A percentile compares a stretch with the other conserved stretches of the same genome.
These are phyloP conservation scores for Tylopilus intermedius DNA, from an alignment of 768 basidiomycete species.

Conservation along the genomic window DNA sequence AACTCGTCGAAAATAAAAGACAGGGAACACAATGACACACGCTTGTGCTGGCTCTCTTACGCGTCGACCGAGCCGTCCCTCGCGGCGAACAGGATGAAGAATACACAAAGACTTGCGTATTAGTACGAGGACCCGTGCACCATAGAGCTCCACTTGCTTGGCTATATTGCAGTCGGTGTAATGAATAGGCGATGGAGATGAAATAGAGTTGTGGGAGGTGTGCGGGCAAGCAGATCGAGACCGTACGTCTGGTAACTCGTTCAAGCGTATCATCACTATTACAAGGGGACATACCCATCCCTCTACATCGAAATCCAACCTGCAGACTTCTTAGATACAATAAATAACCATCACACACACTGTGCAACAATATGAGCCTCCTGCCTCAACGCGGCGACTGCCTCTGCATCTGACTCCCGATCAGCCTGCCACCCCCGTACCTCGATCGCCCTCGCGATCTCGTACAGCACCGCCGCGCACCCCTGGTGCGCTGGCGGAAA, in stretches of 20 bases:
- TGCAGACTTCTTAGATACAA: slow-evolving; percentile 2
- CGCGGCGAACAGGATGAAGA: too few species aligned
- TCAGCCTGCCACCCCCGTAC: slow-evolving; percentile 64
- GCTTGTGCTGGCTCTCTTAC: too few species aligned
- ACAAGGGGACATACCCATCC: neutral
- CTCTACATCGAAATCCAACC: slow-evolving; percentile 4
- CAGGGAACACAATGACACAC: too few species aligned
- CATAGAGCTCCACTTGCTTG: neutral
- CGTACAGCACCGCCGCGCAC: slow-evolving; percentile 61
- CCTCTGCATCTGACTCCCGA: slow-evolving; percentile 61
- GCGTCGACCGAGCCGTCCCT: too few species aligned
- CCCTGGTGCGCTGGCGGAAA: slow-evolving; percentile 59
- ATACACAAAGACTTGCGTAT: too few species aligned
- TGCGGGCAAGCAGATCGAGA: too few species aligned
- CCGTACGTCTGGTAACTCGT: too few species aligned
- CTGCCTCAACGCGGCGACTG: slow-evolving; percentile 25
- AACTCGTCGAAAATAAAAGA: too few species aligned
- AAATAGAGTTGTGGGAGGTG: too few species aligned
- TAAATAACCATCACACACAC: slow-evolving; percentile 11
- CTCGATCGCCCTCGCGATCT: slow-evolving; percentile 48
- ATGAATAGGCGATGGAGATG: too few species aligned
- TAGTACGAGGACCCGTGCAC: slow-evolving; percentile 3
- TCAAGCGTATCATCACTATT: too few species aligned
- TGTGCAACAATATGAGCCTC: slow-evolving; percentile 57
- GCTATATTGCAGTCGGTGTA: too few species aligned